Evolutionary conservation across 2,329 filamentous ascomycete species (phyloP), one percentile per base, ranked within the genome.

Genomic region (Alternaria ventricosa): DNA sequence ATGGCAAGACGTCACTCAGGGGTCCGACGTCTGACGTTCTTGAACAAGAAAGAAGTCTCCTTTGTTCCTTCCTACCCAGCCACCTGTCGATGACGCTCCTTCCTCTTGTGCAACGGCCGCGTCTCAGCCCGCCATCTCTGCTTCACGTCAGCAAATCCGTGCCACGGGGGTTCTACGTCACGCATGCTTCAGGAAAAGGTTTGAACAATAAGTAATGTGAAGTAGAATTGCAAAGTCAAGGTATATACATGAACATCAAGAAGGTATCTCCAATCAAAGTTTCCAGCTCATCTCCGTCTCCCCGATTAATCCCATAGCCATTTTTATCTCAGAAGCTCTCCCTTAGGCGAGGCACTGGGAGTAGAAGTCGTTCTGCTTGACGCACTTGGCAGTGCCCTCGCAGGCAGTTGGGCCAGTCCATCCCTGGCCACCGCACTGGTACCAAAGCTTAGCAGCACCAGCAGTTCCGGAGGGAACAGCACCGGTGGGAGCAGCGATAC

Each of bases 301-400:
- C 13, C 36, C 36, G 36, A 50, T 55, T 23, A 44, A 9, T 45
- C 18, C 23, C 49, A n/a, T 43, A n/a, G 18, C 18, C 36, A 47
- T 33, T 10, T 22, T 13, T 28, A 3, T 57, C 22, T 43, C 50
- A 11, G 13, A 6, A 15, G 5, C 15, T n/a, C 33, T 44, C 33
- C 20, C 13, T 30, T 63, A 63, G 49, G 55, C 54, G 28, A 60
- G 15, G 65, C 82, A 84, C 75, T 84, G 82, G 20, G 64, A 78
- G 71, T 84, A 84, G 65, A 79, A 84, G 3, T 74, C 70, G 71
- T 83, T 83, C 41, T 61, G 66, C 6, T 69, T 66, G 23, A 75
- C 71, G 68, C 82, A 84, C 15, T 69, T 70, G 23, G 66, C 66
- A 13, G 81, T 81, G 27, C 69, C 55, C 12, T 75, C 76, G 54